Conservation (phyloP, 1,284 basidiomycete species). For the Rhodotorula sp. region DNA sequence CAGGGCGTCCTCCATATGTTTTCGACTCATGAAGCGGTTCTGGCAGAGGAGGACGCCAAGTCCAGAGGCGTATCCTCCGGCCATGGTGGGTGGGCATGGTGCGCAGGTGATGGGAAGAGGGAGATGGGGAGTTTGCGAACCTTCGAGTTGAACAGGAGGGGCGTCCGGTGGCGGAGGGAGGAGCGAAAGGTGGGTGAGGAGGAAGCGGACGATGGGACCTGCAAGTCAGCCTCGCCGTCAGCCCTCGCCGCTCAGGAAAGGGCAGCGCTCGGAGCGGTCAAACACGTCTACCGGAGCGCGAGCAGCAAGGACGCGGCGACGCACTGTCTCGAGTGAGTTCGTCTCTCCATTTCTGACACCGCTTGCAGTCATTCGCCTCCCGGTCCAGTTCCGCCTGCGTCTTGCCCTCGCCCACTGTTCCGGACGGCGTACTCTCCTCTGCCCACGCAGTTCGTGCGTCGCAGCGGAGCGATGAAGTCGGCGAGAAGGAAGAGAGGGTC, state of each 20-base stretch:
- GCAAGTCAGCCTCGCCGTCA: too few species aligned
- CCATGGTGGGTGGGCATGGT: conserved; percentile 69
- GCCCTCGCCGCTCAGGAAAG: not conserved
- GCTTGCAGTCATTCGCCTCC: conserved; percentile 47
- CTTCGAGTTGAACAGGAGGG: conserved; percentile 49
- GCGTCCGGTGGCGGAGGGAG: conserved; percentile 60
- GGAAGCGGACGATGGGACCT: conserved; percentile 83
- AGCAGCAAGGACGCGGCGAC: conserved; percentile 29
- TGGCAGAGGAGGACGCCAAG: conserved; percentile 79
- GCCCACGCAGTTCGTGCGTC: conserved; percentile 23
- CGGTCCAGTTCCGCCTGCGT: conserved; percentile 17
- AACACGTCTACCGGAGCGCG: too few species aligned
- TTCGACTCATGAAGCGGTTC: conserved; percentile 73
- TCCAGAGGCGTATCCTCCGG: conserved; percentile 79
- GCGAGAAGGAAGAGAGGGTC: conserved; percentile 19
- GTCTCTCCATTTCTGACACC: conserved; percentile 54
- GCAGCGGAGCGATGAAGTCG: conserved; percentile 16
- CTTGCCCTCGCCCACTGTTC: not conserved
- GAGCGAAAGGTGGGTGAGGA: conserved; percentile 75
- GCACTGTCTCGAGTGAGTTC: conserved; percentile 53
- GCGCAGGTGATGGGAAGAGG: conserved; percentile 72
- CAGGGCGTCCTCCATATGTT: conserved; percentile 88
- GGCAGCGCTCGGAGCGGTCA: too few species aligned
- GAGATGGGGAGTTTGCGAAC: conserved; percentile 51
- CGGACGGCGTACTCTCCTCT: conserved; percentile 28